Base-by-base conservation (phyloP, 2,329 filamentous ascomycete species). In the Elsinoe fawcettii region DNA sequence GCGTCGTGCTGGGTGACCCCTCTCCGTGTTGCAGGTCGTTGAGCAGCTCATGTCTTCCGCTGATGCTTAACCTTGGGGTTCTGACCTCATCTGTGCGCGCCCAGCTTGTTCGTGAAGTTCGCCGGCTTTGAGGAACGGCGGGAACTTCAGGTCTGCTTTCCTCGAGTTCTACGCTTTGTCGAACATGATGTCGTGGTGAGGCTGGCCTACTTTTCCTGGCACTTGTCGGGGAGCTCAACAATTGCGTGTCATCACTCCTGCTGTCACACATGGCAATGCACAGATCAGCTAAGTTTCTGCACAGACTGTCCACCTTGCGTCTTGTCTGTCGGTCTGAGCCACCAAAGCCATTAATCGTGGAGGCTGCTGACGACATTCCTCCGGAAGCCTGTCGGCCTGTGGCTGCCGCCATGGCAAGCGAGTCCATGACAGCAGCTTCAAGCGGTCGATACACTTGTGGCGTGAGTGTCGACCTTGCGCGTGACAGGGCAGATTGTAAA, bases 261-360 rank as follows among this genome's bases (percentile, higher is more conserved):
- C 25, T 47, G 30, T 77, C 75, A 61, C 72, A 75, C 12, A 99
- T 75, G 0, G 90, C 88, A 57, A 99, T 81, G 67, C 90, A 96
- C 5, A 99, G 78, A 70, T 99, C 93, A 0, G 92, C 97, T 62
- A 99, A 74, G 66, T 88, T 93, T 56, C 92, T 86, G 69, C 93
- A 97, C 68, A 99, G 84, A 66, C 87, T 90, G 68, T 99, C 92
- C 25, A 90, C 89, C 71, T 96, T 96, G 61, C 92, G 84, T 51
- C 90, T 84, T 14, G 96, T 78, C 68, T 95, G 89, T 53, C 93
- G 83, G 68, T 99, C 92, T 1, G 88, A 85, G 9, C 84, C 73
- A 0, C 76, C 76, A 22, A 74, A 72, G 27, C 85, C 82, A 58
- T 85, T 80, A 53, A 79, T 76, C 65, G 84, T 85, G 11, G 82